These are phyloP conservation scores for Salix brachista DNA, from an alignment of 345 rosid species.

Conservation along the genomic window DNA sequence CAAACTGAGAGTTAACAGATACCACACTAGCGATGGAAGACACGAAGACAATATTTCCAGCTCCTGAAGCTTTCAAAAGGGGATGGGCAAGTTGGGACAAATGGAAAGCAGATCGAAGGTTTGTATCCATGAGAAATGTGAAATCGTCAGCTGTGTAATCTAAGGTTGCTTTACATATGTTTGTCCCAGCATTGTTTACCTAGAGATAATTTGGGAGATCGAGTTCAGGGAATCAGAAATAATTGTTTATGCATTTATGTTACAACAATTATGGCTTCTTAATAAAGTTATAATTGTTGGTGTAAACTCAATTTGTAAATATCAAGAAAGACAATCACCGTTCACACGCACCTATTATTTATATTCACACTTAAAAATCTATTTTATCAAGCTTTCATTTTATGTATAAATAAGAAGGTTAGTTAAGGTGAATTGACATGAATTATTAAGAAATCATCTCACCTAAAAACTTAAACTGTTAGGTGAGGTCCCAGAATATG, in stretches of 20 bases:
- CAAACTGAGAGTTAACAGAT: neutral
- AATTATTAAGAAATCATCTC: too few species aligned
- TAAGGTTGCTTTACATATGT: neutral
- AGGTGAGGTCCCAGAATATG: too few species aligned
- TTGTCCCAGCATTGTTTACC: constrained; percentile 1
- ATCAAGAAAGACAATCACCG: too few species aligned
- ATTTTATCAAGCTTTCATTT: too few species aligned
- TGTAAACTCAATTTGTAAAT: too few species aligned
- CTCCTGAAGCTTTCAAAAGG: constrained; percentile 1
- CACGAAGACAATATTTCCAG: neutral
- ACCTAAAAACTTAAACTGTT: too few species aligned
- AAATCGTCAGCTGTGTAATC: constrained; percentile 1
- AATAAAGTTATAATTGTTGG: too few species aligned
- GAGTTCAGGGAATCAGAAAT: too few species aligned
- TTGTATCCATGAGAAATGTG: neutral
- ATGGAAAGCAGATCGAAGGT: neutral
- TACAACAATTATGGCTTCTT: neutral
- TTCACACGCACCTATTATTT: too few species aligned
- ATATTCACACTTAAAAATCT: too few species aligned
- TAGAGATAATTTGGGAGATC: neutral
- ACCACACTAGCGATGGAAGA: neutral
- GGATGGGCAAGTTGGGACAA: neutral
- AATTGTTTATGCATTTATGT: neutral
- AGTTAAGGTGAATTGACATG: too few species aligned
- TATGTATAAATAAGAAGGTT: too few species aligned